Conservation (phyloP, 2,329 filamentous ascomycete species). For the Calonectria naviculata region DNA sequence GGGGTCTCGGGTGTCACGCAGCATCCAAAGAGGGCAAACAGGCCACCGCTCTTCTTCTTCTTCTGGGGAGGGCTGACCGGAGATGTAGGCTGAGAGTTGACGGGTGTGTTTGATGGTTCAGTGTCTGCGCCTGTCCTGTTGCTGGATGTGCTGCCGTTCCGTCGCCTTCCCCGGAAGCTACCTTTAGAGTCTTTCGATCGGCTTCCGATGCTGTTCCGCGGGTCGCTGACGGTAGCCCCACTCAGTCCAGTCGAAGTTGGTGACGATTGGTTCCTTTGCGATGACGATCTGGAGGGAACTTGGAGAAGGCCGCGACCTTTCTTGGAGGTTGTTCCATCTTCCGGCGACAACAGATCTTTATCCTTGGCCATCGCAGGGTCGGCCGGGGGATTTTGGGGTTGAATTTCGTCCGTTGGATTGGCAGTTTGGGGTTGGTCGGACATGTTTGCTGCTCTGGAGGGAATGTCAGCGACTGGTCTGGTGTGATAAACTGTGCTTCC, state of each 20-base stretch:
- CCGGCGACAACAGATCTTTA: constrained; percentile 52
- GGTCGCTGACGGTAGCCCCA: constrained; percentile 68
- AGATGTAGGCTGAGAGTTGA: constrained; percentile 63
- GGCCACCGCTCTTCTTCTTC: constrained; percentile 66
- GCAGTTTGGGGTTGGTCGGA: constrained; percentile 43
- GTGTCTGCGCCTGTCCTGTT: constrained; percentile 68
- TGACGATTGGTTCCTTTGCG: constrained; percentile 68
- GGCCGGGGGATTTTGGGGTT: constrained; percentile 47
- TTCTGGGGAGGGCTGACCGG: constrained; percentile 60
- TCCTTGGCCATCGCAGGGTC: constrained; percentile 56
- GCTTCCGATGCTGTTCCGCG: constrained; percentile 71
- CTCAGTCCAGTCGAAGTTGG: constrained; percentile 70
- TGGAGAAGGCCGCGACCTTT: constrained; percentile 65
- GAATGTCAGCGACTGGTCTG: constrained; percentile 30
- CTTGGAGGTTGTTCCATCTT: constrained; percentile 56
- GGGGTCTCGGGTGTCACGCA: constrained; percentile 73
- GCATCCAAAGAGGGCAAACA: constrained; percentile 73
- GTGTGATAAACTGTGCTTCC: constrained; percentile 1
- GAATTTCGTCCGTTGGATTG: constrained; percentile 44
- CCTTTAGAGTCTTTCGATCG: constrained; percentile 74
- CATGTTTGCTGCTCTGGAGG: constrained; percentile 44
- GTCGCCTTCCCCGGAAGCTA: constrained; percentile 71
- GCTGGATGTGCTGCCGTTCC: constrained; percentile 76
- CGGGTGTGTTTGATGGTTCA: constrained; percentile 61
- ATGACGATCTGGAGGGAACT: constrained; percentile 72